Percentiles rank a stretch among this genome's conserved stretches.
Conservation (phyloP, 306 rosid species). For the Parietaria judaica region DNA sequence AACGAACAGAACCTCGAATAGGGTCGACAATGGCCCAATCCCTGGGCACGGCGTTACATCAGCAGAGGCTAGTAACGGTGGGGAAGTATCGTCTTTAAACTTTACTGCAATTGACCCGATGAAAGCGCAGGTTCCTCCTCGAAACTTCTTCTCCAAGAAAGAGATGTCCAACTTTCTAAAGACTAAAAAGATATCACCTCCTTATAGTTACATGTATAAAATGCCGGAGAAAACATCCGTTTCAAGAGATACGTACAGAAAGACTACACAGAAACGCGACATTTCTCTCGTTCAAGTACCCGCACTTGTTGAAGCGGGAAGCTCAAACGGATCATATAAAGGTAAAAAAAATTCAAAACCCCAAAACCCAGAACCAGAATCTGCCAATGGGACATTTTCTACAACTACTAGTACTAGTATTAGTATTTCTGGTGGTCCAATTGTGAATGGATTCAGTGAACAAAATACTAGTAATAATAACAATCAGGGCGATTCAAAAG, state of each 20-base stretch:
- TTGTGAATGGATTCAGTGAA: constrained; percentile 38
- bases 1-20: constrained; percentile 25
- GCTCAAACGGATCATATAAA: constrained; percentile 31
- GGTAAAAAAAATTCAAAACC: constrained; percentile 24
- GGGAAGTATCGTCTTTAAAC: constrained; percentile 28
- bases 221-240: constrained; percentile 29
- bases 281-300: constrained; percentile 23
- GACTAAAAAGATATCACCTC: constrained; percentile 46
- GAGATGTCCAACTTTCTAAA: constrained; percentile 61
- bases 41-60: constrained; percentile 30
- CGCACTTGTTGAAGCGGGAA: constrained; percentile 31
- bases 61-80: constrained; percentile 29
- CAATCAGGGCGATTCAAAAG: constrained; percentile 26
- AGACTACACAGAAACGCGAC: constrained; percentile 19
- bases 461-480: constrained; percentile 28
- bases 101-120: constrained; percentile 49
- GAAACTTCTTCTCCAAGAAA: constrained; percentile 59
- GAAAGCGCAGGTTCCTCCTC: constrained; percentile 74
- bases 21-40: constrained; percentile 23
- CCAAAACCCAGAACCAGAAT: constrained; percentile 25
- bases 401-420: constrained; percentile 9
- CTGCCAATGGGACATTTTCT: constrained; percentile 30
- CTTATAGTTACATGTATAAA: constrained; percentile 33
- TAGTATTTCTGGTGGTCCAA: constrained; percentile 33
- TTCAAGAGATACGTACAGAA: constrained; percentile 28